Evolutionary conservation across 2,329 filamentous ascomycete species (phyloP).

Genomic region (Claviceps sp.): DNA sequence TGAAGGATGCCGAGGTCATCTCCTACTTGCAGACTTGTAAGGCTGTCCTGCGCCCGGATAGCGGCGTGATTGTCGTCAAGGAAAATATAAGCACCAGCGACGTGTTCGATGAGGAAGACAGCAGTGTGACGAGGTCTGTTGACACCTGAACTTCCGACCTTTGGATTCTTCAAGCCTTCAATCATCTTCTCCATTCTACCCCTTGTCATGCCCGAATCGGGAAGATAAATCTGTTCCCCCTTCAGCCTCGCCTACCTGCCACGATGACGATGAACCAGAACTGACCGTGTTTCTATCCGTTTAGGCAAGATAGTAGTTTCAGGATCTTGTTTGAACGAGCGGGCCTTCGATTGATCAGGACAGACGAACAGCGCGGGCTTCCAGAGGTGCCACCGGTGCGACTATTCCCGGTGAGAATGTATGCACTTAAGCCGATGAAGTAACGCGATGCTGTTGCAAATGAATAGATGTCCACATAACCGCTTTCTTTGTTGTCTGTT

Average conservation of each 20-base stretch:
- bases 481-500: too few relatives aligned
- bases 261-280: background rate
- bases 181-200: background rate
- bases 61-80: conserved; percentile 25
- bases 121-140: conserved; percentile 55
- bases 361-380: conserved; percentile 61
- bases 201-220: background rate
- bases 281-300: background rate
- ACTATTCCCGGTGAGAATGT: conserved; percentile 63
- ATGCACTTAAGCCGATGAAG: conserved; percentile 49
- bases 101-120: conserved; percentile 63
- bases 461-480: too few relatives aligned
- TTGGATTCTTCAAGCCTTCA: background rate
- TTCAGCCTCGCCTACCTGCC: background rate
- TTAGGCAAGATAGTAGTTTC: conserved; percentile 59
- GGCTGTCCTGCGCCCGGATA: conserved; percentile 17
- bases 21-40: conserved; percentile 52
- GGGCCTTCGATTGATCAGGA: conserved; percentile 52
- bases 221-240: background rate
- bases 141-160: background rate
- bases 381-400: conserved; percentile 32
- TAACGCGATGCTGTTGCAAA: background rate
- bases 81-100: conserved; percentile 64
- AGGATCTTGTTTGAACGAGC: conserved; percentile 54
- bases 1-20: conserved; percentile 61